A percentile compares a stretch with the other conserved stretches of the same genome.
Conservation (phyloP, 2,329 filamentous ascomycete genomes). For the Fusarium clavum region DNA sequence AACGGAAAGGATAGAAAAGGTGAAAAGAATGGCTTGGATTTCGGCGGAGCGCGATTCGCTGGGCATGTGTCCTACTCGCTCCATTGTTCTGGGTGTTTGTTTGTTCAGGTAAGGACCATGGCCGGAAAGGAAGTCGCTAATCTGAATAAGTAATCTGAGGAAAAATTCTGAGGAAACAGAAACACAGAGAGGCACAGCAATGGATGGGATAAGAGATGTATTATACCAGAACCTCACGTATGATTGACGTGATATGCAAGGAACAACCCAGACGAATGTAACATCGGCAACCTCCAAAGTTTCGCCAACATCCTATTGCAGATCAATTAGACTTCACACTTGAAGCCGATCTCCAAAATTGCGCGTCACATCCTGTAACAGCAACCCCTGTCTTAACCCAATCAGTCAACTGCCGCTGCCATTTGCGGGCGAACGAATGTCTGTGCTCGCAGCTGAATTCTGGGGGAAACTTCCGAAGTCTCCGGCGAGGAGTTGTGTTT, state of each 20-base stretch:
- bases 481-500: not conserved
- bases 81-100: not conserved
- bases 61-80: not conserved
- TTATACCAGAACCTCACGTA: too few relatives aligned
- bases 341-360: not conserved
- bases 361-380: not conserved
- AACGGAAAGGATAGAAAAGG: constrained; percentile 17
- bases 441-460: not conserved
- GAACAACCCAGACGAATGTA: not conserved
- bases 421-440: not conserved
- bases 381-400: not conserved
- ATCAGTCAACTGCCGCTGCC: not conserved
- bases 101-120: constrained; percentile 1
- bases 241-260: not conserved
- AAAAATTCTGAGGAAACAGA: too few relatives aligned
- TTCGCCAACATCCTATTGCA: not conserved
- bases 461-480: not conserved
- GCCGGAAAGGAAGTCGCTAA: not conserved
- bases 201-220: too few relatives aligned
- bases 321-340: not conserved
- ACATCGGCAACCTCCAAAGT: not conserved
- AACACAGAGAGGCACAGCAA: too few relatives aligned
- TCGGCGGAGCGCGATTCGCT: constrained; percentile 14
- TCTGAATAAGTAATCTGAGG: too few relatives aligned
- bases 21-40: constrained; percentile 4